A percentile compares a stretch with the other conserved stretches of the same genome.
Conservation (phyloP, 2,329 filamentous ascomycete species). For the Hymenoscyphus infarciens region DNA sequence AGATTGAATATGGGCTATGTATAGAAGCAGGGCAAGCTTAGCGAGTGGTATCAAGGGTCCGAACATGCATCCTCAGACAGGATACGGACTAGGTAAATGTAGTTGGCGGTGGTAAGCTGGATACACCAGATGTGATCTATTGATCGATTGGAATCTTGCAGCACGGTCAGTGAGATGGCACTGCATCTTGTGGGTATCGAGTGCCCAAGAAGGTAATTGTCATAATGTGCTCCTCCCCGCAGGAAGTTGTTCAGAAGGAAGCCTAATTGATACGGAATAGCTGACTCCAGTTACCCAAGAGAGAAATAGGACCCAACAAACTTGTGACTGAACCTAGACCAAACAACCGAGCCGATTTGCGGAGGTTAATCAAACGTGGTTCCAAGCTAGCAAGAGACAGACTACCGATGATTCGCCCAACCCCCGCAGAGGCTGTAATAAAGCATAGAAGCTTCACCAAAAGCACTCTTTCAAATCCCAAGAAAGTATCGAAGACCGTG, state of each 20-base stretch:
- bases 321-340: not conserved
- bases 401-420: not conserved
- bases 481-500: not conserved
- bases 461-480: not conserved
- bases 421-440: not conserved
- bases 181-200: slow-evolving; percentile 2
- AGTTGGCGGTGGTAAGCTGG: not conserved
- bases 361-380: not conserved
- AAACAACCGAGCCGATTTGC: not conserved
- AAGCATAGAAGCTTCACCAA: not conserved
- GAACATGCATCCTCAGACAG: slow-evolving; percentile 13
- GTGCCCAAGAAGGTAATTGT: slow-evolving; percentile 2
- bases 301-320: not conserved
- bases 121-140: not conserved
- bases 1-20: slow-evolving; percentile 25
- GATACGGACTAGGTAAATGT: slow-evolving; percentile 13
- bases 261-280: slow-evolving; percentile 5
- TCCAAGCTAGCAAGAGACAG: not conserved
- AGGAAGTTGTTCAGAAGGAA: not conserved
- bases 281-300: slow-evolving; percentile 3
- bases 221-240: slow-evolving; percentile 2
- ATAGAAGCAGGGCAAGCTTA: slow-evolving; percentile 26
- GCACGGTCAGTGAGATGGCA: not conserved
- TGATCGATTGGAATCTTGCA: slow-evolving; percentile 9
- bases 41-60: slow-evolving; percentile 13